A percentile compares a stretch with the other conserved stretches of the same genome.
Evolutionary conservation across 2,329 filamentous ascomycete genomes (phyloP).

Genomic region (Claviceps pusilla): DNA sequence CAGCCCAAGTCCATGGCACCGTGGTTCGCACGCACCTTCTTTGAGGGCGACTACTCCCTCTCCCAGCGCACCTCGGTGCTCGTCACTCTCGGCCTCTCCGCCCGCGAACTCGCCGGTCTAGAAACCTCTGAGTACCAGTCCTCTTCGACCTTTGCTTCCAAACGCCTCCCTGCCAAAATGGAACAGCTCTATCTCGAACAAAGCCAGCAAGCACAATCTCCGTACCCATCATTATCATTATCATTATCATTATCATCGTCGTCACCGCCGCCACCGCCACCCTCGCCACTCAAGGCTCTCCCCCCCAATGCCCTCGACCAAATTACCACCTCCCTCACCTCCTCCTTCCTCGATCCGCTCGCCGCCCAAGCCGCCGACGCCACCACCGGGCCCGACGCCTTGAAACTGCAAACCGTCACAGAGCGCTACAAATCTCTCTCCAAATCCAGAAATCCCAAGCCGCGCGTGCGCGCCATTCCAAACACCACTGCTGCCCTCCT

Average conservation of each 20-base stretch:
- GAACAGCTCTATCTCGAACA: constrained; percentile 51
- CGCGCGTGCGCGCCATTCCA: constrained; percentile 41
- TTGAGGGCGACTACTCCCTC: constrained; percentile 82
- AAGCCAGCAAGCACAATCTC: constrained; percentile 9
- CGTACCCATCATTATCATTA: constrained; percentile 4
- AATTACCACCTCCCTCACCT: constrained; percentile 53
- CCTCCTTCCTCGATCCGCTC: constrained; percentile 63
- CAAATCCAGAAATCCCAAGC: constrained; percentile 18
- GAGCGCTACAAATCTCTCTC: constrained; percentile 29
- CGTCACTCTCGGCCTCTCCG: constrained; percentile 64
- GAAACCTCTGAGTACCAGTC: constrained; percentile 39
- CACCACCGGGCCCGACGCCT: constrained; percentile 60
- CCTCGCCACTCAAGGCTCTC: constrained; percentile 30
- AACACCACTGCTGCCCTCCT: constrained; percentile 71
- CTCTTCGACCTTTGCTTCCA: constrained; percentile 57
- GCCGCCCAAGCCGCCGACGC: constrained; percentile 70
- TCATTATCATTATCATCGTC: background rate
- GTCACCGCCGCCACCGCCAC: background rate
- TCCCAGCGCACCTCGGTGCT: constrained; percentile 71
- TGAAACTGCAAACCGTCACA: constrained; percentile 84
- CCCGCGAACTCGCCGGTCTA: constrained; percentile 71
- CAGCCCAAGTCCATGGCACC: constrained; percentile 64
- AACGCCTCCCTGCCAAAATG: constrained; percentile 57
- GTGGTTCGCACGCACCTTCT: constrained; percentile 75
- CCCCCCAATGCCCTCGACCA: constrained; percentile 47